A percentile compares a stretch with the other conserved stretches of the same genome.
Conservation (phyloP, 768 basidiomycete species). For the Amanita molliuscula region DNA sequence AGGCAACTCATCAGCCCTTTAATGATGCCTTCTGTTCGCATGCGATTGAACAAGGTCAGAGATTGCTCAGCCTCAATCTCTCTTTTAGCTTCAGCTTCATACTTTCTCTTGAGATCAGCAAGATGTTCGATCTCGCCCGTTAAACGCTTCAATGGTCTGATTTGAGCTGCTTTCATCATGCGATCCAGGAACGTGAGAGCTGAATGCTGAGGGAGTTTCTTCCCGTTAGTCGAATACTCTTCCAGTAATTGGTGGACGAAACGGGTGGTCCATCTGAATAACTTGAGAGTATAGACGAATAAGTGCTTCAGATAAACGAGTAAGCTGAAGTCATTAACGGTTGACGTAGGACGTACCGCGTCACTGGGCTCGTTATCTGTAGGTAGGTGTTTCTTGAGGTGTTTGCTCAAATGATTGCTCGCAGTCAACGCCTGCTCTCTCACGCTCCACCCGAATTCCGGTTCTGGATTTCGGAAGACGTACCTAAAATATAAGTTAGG, state of each 20-base stretch:
- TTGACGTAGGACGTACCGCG: background rate
- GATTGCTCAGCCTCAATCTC: background rate
- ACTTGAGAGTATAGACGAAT: background rate
- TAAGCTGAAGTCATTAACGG: background rate
- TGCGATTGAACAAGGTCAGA: background rate
- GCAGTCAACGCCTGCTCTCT: constrained; percentile 11
- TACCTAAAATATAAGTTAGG: constrained; percentile 8
- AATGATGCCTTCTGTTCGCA: background rate
- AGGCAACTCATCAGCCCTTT: background rate
- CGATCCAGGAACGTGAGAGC: constrained; percentile 5
- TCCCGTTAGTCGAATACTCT: background rate
- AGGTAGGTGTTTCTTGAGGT: constrained; percentile 8
- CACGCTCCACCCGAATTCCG: constrained; percentile 14
- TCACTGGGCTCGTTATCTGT: background rate
- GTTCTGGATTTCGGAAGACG: constrained; percentile 14
- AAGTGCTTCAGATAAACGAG: background rate
- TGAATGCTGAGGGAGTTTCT: background rate
- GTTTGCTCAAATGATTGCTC: constrained; percentile 3
- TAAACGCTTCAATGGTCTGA: constrained; percentile 3
- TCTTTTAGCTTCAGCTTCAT: background rate
- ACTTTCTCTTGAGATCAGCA: background rate
- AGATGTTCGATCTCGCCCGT: background rate
- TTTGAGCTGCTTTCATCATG: background rate
- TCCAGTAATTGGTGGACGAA: background rate
- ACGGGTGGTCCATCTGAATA: background rate